Base-by-base conservation (phyloP, 2,329 filamentous ascomycete species). In the Tolypocladium tundrense region DNA sequence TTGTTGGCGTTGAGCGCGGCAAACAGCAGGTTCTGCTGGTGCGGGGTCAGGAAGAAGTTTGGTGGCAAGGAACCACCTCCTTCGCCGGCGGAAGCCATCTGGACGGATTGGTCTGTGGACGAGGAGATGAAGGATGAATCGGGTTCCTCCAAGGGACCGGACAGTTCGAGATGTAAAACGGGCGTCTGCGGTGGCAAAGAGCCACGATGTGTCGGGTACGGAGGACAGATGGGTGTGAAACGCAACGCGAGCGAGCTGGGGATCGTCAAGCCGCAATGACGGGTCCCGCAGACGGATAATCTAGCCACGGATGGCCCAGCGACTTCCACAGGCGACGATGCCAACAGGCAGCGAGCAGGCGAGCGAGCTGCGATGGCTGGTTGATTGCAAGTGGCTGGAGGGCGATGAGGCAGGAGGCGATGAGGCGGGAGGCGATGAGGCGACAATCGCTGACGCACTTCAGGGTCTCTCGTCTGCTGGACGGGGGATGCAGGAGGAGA, bases 11-110 rank as follows among this genome's bases (percentile, higher is more conserved):
- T 88, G 64, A 93, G 83, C 52, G 89, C 88, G 60, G 87, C 86
- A 62, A 89, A 85, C 51, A 93, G 79, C 60, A 92, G 78, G 67
- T 83, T 85, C 77, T 92, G 88, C 72, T 93, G 88, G 68, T 88
- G 84, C 61, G 86, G 85, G 60, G 87, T 90, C 64, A 91, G 81
- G 67, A 86, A 84, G 70, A 90, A 86, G 68, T 82, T 81, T 61
- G 74, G 73, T 60, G 77, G 73, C 62, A 78, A 65, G 62, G 68
- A 63, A 60, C 69, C 69, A 59, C 69, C 75, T 59, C 71, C 68
- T 60, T 76, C 70, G 57, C 73, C 74, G 58, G 79, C 76, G 64
- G 79, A 80, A 61, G 81, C 74, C 81, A 84, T 84, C 57, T 57
- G 57, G 58, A 57, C 40, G 27, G 50, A 39, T 52, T 42, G 21